Evolutionary conservation across 129 eudicot genomes (phyloP), one percentile per base, ranked within the genome.

Genomic region (Helichrysum umbraculigerum): DNA sequence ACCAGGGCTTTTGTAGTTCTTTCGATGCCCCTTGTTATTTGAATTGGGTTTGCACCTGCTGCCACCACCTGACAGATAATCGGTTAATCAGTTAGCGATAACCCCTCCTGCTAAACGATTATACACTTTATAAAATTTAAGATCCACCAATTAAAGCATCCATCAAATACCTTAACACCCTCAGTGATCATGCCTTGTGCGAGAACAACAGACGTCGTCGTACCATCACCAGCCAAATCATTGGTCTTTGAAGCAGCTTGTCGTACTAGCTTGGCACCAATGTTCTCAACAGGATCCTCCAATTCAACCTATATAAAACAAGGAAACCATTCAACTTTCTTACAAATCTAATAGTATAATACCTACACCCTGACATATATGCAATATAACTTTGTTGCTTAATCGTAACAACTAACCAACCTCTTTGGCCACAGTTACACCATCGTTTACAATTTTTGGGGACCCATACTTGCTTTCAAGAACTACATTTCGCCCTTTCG

Each of bases 31-130:
- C 82, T 83, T 1, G 88, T 82, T 25, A 88, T 73, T 51, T 76
- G 86, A 76, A 88, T 68, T 20, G 93, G 88, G 68, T 86, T 88
- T 68, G 93, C 93, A 78, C 93, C 93, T 35, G 93, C 90, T 59
- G 87, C 86, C 60, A 88, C 93, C 39, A 88, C 87, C 93, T 88
- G 75, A 35, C 29, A 22, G 14, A 17, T 25, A 52, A 33, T 42
- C 41, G 3, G 7, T 39, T 50, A 21, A 35, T 1, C 32, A n/a
- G 51, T 66, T 66, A 57, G 21, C 3, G 2, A 41, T 20, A 32
- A 32, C 44, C 10, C 28, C 41, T 82, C 83, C 75, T 66, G 75
- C 4, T 86, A 74, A 72, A 83, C 85, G 14, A 80, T 81, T 64
- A 81, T 77, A 33, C 81, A 54, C 9, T 41, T 20, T 10, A 44